These are phyloP conservation scores for Blastobotrys aristatus DNA, from an alignment of 1,139 yeast genomes.

Conservation along the genomic window DNA sequence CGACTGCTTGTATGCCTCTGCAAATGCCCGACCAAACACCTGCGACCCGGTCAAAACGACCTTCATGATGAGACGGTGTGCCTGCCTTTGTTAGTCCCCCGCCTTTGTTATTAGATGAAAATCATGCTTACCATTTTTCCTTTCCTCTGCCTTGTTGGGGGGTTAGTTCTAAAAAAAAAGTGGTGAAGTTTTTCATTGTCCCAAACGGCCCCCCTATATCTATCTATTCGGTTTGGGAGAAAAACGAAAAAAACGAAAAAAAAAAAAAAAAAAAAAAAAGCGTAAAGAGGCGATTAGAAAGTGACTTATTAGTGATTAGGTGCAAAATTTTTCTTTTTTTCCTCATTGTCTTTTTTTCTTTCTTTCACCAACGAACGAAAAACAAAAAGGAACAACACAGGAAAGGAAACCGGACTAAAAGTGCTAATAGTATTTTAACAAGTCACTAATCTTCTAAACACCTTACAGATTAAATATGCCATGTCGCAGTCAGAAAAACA, in stretches of 20 bases:
- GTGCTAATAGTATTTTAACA: too few relatives aligned
- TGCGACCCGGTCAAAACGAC: conserved; percentile 92
- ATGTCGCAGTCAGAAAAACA: conserved; percentile 4
- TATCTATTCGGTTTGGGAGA: too few relatives aligned
- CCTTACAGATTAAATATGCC: conserved; percentile 1
- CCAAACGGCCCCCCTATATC: not conserved
- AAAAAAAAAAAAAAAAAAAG: too few relatives aligned
- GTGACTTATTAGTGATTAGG: too few relatives aligned
- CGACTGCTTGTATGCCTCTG: conserved; percentile 97
- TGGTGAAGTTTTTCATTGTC: not conserved
- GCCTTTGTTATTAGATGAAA: too few relatives aligned
- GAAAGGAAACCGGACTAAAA: too few relatives aligned
- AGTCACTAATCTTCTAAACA: too few relatives aligned
- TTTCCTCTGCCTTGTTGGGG: not conserved
- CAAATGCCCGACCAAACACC: conserved; percentile 91
- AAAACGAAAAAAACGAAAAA: too few relatives aligned
- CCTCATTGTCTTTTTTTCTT: not conserved
- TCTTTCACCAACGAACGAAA: not conserved
- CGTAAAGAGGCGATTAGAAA: too few relatives aligned
- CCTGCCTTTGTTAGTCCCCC: too few relatives aligned
- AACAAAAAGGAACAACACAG: not conserved
- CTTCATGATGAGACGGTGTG: conserved; percentile 85
- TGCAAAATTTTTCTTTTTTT: not conserved
- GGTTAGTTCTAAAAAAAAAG: not conserved
- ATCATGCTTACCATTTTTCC: not conserved